phyloP scores from a whole-genome alignment of 176 grass and related monocot genomes.

The sorghum (Sorghum bicolor) region DNA sequence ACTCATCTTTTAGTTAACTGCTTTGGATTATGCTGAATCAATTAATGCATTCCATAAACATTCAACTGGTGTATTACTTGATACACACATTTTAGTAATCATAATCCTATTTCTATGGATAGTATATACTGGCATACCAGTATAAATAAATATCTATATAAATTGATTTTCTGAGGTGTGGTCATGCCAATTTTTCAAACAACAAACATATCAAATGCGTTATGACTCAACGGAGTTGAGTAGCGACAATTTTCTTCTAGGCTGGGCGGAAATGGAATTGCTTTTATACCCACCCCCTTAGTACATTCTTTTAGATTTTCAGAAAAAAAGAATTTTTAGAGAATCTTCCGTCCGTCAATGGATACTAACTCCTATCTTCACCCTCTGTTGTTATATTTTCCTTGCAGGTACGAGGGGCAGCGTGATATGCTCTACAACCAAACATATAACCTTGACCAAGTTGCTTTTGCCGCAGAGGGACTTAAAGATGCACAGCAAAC shows the following conservation, averaged over 20 bases:
- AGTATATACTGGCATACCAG: neutral
- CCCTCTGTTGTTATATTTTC: neutral
- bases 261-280: neutral
- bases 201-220: neutral
- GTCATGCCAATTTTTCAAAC: neutral
- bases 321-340: neutral
- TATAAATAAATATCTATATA: neutral
- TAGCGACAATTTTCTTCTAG: neutral
- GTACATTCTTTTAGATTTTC: neutral
- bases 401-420: slow-evolving; percentile 83
- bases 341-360: neutral
- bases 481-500: slow-evolving; percentile 98
- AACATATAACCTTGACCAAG: slow-evolving; percentile 97
- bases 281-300: neutral
- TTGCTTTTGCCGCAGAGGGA: slow-evolving; percentile 82
- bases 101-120: neutral
- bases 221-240: neutral
- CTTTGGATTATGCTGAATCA: neutral
- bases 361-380: neutral
- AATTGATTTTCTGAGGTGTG: neutral
- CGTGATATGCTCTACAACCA: slow-evolving; percentile 98
- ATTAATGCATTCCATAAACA: neutral
- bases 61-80: neutral
- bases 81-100: neutral
- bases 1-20: neutral